Conservation (phyloP, 805 yeast genomes). For the Nakazawaea holstii region DNA sequence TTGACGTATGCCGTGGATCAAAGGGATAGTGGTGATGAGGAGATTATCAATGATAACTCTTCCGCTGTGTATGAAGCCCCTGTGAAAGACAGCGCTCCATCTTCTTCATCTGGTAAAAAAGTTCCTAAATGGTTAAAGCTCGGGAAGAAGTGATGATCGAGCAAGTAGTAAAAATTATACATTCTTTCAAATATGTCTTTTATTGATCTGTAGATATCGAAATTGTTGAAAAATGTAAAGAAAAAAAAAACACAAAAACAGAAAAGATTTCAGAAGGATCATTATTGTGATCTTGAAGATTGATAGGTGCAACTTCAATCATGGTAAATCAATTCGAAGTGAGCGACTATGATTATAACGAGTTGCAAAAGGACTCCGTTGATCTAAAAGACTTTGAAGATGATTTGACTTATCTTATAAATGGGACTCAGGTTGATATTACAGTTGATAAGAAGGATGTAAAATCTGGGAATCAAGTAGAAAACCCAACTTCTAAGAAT, state of each 20-base stretch:
- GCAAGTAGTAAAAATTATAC: neutral
- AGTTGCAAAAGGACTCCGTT: neutral
- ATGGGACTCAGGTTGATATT: neutral
- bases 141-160: constrained; percentile 19
- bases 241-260: neutral
- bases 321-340: constrained; percentile 1
- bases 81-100: neutral
- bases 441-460: too few relatives aligned
- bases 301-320: neutral
- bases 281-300: neutral
- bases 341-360: neutral
- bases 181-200: neutral
- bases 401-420: constrained; percentile 3
- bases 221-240: neutral
- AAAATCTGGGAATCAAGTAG: neutral
- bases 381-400: constrained; percentile 1
- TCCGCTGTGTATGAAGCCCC: constrained; percentile 6
- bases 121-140: constrained; percentile 29
- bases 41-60: neutral
- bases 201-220: neutral
- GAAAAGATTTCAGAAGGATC: neutral
- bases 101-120: constrained; percentile 11
- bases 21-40: constrained; percentile 10
- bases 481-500: neutral
- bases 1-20: constrained; percentile 7